Base-by-base conservation (phyloP, 148 eudicot genomes). In the Diospyros lotus region DNA sequence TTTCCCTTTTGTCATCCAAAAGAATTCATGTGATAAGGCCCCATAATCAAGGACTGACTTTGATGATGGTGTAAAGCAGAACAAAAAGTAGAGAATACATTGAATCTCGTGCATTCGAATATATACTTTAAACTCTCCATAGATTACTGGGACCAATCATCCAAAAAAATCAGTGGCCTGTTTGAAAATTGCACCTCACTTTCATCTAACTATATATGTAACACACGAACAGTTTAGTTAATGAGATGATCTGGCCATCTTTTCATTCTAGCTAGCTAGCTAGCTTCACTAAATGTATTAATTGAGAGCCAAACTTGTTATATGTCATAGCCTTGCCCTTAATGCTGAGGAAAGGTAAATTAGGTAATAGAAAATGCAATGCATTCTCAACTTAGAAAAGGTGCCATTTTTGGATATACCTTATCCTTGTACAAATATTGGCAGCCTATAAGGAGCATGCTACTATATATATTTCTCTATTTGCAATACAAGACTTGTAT, bases 41-140 rank as follows among this genome's bases (percentile, higher is more conserved):
- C 75, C 66, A 38, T 61, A 43, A 61, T 73, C 55, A 60, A 61
- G 38, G 66, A 73, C 45, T 65, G 51, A 65, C 68, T 18, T 28
- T 65, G 68, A 42, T 67, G 70, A 17, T 44, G 28, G 54, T 48
- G 39, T 48, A 67, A 67, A 67, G 55, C 10, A 45, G 66, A 40
- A 62, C 2, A 62, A 40, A 4, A 40, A 62, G 44, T 48, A 55
- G 59, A 54, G 45, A 73, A 63, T 73, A 15, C 68, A 15, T 8
- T 73, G 68, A 74, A 52, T 74, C 76, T 55, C 5, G 28, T 74
- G 41, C 18, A 52, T 10, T 1, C 51, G 68, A 58, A 50, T 46
- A 28, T 52, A 10, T 10, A 41, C 76, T 69, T 28, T 51, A 52
- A 63, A 28, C 63, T 52, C 68, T 41, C 58, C 61, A 48, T 9